Evolutionary conservation across 768 basidiomycete genomes (phyloP).

Genomic region (Auriscalpium vulgare): DNA sequence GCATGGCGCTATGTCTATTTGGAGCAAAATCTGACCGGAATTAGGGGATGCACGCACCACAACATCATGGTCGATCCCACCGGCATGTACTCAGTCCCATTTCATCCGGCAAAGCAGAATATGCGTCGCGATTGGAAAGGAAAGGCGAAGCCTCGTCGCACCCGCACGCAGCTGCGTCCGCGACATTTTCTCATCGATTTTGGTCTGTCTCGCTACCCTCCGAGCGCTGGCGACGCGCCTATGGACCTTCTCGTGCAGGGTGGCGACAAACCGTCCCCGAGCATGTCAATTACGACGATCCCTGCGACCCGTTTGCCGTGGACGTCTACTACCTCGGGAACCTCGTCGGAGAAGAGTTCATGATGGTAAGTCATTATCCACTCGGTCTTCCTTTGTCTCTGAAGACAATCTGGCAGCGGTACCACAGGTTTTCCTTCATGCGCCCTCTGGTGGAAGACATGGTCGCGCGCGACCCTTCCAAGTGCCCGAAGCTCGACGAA

Average conservation of each 20-base stretch:
- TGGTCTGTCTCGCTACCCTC: slow-evolving; percentile 27
- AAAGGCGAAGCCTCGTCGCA: slow-evolving; percentile 16
- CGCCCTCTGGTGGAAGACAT: slow-evolving; percentile 25
- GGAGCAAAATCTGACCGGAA: background rate
- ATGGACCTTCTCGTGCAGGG: slow-evolving; percentile 26
- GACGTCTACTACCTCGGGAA: slow-evolving; percentile 32
- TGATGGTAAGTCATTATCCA: slow-evolving; percentile 15
- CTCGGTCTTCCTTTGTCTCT: background rate
- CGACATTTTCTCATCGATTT: slow-evolving; percentile 32
- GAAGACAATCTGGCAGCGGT: slow-evolving; percentile 6
- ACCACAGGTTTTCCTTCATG: slow-evolving; percentile 22
- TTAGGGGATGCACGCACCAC: slow-evolving; percentile 6
- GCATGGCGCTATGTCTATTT: no score
- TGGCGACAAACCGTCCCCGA: slow-evolving; percentile 34
- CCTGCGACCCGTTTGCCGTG: slow-evolving; percentile 25
- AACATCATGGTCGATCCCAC: slow-evolving; percentile 23
- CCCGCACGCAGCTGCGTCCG: slow-evolving; percentile 21
- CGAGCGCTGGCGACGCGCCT: slow-evolving; percentile 17
- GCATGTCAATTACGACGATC: slow-evolving; percentile 10
- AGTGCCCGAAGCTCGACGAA: slow-evolving; percentile 24
- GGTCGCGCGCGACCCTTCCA: slow-evolving; percentile 23
- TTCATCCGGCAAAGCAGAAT: slow-evolving; percentile 16
- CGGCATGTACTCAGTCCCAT: slow-evolving; percentile 19
- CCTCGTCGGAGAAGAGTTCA: slow-evolving; percentile 20
- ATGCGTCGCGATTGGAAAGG: slow-evolving; percentile 17